Base-by-base conservation (phyloP, 768 basidiomycete genomes). In the Megacollybia marginata region DNA sequence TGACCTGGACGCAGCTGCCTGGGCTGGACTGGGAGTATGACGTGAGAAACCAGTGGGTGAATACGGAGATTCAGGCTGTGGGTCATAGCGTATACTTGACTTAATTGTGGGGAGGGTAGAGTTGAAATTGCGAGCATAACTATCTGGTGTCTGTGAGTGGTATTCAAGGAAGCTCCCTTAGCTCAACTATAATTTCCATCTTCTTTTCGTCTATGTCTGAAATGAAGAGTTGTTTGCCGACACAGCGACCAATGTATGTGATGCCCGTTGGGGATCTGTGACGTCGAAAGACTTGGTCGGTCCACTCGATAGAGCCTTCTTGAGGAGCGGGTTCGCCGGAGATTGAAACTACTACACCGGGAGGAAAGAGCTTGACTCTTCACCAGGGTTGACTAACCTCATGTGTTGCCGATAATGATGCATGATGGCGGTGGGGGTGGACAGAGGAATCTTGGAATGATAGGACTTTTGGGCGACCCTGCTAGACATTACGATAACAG, bases 401-500 rank as follows among this genome's bases (percentile, higher is more conserved):
- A 97, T 12, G 87, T 85, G 62, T 88, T 90, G 44, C 93, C 93
- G 58, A 93, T 88, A n/a, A n/a, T n/a, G n/a, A n/a, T n/a, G n/a
- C 79, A 97, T 80, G 61, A 92, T 85, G 44, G 92, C 93, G 31
- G 92, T 93, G 8, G 93, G 93, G 89, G 94, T 7, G 90, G 92
- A 62, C 91, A 95, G 34, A 94, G 77, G 77, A 94, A 95, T 42
- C 85, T 88, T 52, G 13, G 20, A 19, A 11, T 44, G 15, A 10
- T 97, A 98, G 9, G 90, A 92, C 63, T 97, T 95, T 73, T 98
- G 95, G 3, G 92, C 95, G 31, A 97, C 93, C 61, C 88, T 92
- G 63, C 88, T 92, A 16, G 92, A 93, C 89, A 96, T 93, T 58
- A 98, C 88, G 53, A 97, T 88, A 52, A 98, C 81, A 5, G 92